Evolutionary conservation across 306 rosid species (phyloP).

Genomic region (Trichosanthes truncata): DNA sequence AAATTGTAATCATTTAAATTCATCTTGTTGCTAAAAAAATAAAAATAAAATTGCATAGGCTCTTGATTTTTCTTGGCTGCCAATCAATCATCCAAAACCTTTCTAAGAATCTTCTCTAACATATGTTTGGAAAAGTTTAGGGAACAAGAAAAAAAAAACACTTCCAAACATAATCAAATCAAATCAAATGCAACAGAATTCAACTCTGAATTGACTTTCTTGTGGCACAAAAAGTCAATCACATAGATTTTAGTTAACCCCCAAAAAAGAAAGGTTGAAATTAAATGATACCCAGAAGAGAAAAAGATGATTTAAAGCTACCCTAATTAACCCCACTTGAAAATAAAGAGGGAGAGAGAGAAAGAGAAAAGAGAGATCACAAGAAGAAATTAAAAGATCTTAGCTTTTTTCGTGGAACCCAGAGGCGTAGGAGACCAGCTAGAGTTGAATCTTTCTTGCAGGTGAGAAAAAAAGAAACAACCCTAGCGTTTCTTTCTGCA

Average conservation of each 20-base stretch:
- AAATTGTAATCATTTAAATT: background rate
- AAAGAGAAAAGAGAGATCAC: conserved; percentile 4
- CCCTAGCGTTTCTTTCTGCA: conserved; percentile 4
- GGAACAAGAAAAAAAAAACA: background rate
- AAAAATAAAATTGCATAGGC: background rate
- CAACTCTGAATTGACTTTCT: background rate
- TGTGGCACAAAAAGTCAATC: background rate
- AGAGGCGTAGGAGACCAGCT: background rate
- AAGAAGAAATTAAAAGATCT: background rate
- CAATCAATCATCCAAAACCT: conserved; percentile 2
- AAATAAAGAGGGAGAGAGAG: background rate
- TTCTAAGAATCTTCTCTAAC: background rate
- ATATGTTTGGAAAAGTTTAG: background rate
- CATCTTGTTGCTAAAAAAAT: background rate
- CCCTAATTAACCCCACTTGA: background rate
- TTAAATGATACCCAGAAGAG: background rate
- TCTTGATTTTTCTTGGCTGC: conserved; percentile 2
- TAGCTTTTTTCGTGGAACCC: background rate
- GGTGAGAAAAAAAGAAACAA: background rate
- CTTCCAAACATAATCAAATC: background rate
- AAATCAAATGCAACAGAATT: background rate
- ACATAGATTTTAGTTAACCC: background rate
- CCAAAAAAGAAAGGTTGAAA: background rate
- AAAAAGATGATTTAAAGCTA: background rate
- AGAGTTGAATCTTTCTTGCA: background rate